Evolutionary conservation across 2,329 filamentous ascomycete genomes (phyloP), one percentile per base, ranked within the genome.

Genomic region (Penicillium sp.): DNA sequence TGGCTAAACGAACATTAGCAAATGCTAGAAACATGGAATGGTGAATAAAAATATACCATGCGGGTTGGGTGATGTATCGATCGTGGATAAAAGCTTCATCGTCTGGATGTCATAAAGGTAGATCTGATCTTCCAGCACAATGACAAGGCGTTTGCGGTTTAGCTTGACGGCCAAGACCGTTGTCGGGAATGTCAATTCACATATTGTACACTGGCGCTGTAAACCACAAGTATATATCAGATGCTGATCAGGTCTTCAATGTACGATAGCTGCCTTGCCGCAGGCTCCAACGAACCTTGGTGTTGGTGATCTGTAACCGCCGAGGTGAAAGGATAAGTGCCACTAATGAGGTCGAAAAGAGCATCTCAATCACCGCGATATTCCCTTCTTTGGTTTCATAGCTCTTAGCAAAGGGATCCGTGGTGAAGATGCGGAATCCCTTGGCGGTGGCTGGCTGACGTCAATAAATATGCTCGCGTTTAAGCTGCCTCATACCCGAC

Each of bases 91-190:
- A 57, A 98, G 85, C 68, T 90, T 93, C 93, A 99, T 98, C 72
- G 97, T 98, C 76, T 93, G 92, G 64, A 99, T 98, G 74, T 99
- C 95, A 79, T 99, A 99, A 48, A 99, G 84, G 77, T 98, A 99
- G 61, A 98, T 96, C 73, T 96, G 90, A 68, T 96, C 92, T 73
- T 99, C 95, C 55, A 98, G 83, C 14, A 98, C 88, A 31, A 99
- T 93, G 13, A 95, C 91, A 26, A 99, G 84, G 37, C 95, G 88
- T 75, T 97, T 98, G 65, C 95, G 86, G 75, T 99, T 99, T 68
- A 99, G 81, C 63, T 93, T 90, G 57, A 99, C 91, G 21, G 93
- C 93, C 41, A 98, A 85, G 11, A 99, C 92, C 49, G 93, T 92
- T n/a, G 93, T 96, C 13, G 93, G 93, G 68, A 99, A 99, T 3